These are phyloP conservation scores for Debaryomycetaceae sp. DNA, from an alignment of 1,139 yeast genomes.

Conservation along the genomic window DNA sequence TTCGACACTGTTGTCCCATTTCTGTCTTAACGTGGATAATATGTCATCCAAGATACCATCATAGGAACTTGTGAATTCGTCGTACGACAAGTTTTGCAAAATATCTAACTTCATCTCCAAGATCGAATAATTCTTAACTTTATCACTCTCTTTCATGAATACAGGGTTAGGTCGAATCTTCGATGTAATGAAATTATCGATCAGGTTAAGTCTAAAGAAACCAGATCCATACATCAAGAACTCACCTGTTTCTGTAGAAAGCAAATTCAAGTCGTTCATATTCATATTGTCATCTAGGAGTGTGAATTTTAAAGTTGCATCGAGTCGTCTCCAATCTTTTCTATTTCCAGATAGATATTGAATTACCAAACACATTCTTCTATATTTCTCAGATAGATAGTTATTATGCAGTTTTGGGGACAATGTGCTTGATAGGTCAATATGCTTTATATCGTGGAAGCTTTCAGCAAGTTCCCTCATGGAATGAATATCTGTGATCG, in stretches of 20 bases:
- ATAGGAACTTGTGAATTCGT: slow-evolving; percentile 1
- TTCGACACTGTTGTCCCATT: neutral
- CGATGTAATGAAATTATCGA: slow-evolving; percentile 12
- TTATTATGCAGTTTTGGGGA: slow-evolving; percentile 2
- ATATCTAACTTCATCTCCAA: slow-evolving; percentile 9
- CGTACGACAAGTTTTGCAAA: slow-evolving; percentile 7
- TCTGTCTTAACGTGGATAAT: neutral
- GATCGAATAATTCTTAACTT: slow-evolving; percentile 3
- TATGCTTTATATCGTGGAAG: slow-evolving; percentile 11
- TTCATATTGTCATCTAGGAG: slow-evolving; percentile 16
- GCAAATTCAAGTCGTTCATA: slow-evolving; percentile 8
- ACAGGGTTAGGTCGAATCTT: slow-evolving; percentile 7
- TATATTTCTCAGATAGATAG: slow-evolving; percentile 5
- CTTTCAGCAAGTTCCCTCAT: slow-evolving; percentile 14
- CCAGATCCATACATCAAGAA: slow-evolving; percentile 9
- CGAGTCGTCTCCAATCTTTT: slow-evolving; percentile 9
- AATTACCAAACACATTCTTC: slow-evolving; percentile 5
- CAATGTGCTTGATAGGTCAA: slow-evolving; percentile 13
- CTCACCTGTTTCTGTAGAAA: slow-evolving; percentile 8
- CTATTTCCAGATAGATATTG: slow-evolving; percentile 5
- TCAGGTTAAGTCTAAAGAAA: slow-evolving; percentile 11
- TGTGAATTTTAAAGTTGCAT: slow-evolving; percentile 15
- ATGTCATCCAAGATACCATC: slow-evolving; percentile 2
- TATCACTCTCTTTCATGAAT: neutral
- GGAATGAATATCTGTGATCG: slow-evolving; percentile 18